These are phyloP conservation scores for Delonix regia DNA, from an alignment of 306 rosid species.

Conservation along the genomic window DNA sequence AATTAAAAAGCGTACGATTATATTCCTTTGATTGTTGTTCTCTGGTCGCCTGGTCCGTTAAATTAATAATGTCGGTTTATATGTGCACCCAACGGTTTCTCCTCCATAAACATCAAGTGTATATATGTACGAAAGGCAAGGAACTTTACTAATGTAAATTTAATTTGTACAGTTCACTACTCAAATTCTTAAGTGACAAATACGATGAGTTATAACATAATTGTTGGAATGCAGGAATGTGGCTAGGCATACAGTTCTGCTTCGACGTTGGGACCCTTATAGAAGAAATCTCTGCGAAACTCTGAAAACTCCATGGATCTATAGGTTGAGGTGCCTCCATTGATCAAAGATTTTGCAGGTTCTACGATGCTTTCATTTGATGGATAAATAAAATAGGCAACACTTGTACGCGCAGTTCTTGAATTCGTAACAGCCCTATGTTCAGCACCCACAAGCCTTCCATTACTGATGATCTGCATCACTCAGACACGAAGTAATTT, in stretches of 20 bases:
- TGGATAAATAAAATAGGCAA: conserved; percentile 61
- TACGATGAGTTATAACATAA: neutral
- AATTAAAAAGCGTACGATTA: neutral
- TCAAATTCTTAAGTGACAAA: neutral
- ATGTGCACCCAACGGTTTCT: neutral
- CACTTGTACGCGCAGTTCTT: conserved; percentile 49
- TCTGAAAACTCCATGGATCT: conserved; percentile 51
- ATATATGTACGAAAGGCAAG: too few species aligned
- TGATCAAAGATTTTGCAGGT: conserved; percentile 54
- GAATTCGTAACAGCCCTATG: conserved; percentile 74
- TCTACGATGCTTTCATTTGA: conserved; percentile 50
- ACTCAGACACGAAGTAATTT: too few species aligned
- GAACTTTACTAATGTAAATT: neutral
- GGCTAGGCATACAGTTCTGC: conserved; percentile 26
- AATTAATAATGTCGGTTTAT: neutral
- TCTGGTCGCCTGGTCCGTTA: too few species aligned
- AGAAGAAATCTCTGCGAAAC: conserved; percentile 41
- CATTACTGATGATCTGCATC: conserved; percentile 60
- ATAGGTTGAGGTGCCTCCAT: conserved; percentile 39
- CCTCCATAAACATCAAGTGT: neutral
- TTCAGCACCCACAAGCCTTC: conserved; percentile 63
- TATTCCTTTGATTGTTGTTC: too few species aligned
- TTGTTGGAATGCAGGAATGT: neutral
- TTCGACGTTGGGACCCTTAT: conserved; percentile 45
- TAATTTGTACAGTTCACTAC: neutral